Evolutionary conservation across 1,284 basidiomycete species (phyloP).

Genomic region (Kwoniella shivajii): DNA sequence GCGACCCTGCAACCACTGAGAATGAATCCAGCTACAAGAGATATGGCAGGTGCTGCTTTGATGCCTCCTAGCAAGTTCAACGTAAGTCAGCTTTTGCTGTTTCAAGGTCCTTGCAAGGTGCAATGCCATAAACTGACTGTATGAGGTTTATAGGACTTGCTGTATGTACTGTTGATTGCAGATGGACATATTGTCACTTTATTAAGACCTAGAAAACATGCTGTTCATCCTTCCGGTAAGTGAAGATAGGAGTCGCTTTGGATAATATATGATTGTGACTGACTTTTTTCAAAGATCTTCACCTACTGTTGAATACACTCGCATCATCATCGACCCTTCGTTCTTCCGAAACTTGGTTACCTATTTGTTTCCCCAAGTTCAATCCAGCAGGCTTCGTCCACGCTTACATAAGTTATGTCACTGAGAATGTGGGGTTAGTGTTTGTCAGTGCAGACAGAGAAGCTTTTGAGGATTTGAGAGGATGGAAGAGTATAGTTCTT

Average conservation of each 20-base stretch:
- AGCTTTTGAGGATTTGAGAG: constrained; percentile 58
- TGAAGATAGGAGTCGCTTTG: background rate
- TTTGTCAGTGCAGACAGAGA: constrained; percentile 56
- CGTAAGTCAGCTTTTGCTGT: constrained; percentile 55
- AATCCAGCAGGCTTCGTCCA: constrained; percentile 89
- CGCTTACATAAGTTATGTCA: constrained; percentile 79
- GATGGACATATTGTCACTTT: constrained; percentile 80
- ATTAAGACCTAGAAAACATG: constrained; percentile 86
- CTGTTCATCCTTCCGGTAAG: constrained; percentile 87
- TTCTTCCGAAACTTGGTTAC: constrained; percentile 87
- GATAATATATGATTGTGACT: constrained; percentile 4
- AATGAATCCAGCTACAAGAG: constrained; percentile 68
- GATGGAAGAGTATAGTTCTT: constrained; percentile 69
- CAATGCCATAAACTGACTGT: too few species aligned
- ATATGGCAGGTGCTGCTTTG: constrained; percentile 71
- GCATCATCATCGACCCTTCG: constrained; percentile 66
- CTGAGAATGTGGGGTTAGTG: constrained; percentile 53
- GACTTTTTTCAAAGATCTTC: constrained; percentile 64
- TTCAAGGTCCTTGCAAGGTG: background rate
- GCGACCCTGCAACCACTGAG: constrained; percentile 79
- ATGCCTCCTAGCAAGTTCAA: constrained; percentile 78
- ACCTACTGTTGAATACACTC: constrained; percentile 78
- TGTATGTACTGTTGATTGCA: constrained; percentile 85
- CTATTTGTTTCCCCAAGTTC: constrained; percentile 93
- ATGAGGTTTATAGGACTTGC: constrained; percentile 78